Evolutionary conservation across 768 basidiomycete genomes (phyloP).

Genomic region (Hemileccinum rubropunctum): DNA sequence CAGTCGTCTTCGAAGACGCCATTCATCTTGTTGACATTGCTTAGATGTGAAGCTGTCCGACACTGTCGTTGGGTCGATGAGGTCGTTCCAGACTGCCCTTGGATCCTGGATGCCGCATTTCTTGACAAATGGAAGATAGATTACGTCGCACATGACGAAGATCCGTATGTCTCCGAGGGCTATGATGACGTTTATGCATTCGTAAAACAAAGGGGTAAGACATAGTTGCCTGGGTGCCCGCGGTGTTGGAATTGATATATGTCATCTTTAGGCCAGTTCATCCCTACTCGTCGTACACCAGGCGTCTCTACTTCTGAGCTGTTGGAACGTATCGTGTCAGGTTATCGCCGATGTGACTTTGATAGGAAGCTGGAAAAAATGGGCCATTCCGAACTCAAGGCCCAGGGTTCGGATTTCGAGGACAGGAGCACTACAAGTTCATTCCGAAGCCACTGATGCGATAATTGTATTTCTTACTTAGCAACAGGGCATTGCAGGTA

Average conservation of each 20-base stretch:
- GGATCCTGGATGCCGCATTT: constrained; percentile 83
- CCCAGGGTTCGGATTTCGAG: constrained; percentile 43
- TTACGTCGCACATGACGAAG: constrained; percentile 96
- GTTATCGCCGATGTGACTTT: constrained; percentile 82
- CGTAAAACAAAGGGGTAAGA: constrained; percentile 75
- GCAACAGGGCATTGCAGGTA: neutral
- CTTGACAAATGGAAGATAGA: constrained; percentile 86
- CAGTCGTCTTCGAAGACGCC: constrained; percentile 13
- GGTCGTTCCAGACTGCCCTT: constrained; percentile 86
- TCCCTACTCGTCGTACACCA: constrained; percentile 93
- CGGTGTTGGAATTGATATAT: neutral
- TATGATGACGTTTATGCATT: constrained; percentile 83
- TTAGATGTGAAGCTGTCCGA: constrained; percentile 82
- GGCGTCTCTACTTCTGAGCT: constrained; percentile 93
- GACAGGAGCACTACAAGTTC: constrained; percentile 5
- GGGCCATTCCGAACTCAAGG: constrained; percentile 70
- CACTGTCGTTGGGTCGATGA: constrained; percentile 98
- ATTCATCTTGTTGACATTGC: neutral
- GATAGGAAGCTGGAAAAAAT: constrained; percentile 90
- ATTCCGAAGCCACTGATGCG: neutral
- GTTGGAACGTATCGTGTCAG: constrained; percentile 85
- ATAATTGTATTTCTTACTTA: neutral
- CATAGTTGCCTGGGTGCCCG: neutral
- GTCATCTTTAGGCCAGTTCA: constrained; percentile 70
- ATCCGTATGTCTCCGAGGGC: constrained; percentile 77